These are phyloP conservation scores for Penicillium longicatenatum DNA, from an alignment of 495 filamentous ascomycete genomes.

Conservation along the genomic window DNA sequence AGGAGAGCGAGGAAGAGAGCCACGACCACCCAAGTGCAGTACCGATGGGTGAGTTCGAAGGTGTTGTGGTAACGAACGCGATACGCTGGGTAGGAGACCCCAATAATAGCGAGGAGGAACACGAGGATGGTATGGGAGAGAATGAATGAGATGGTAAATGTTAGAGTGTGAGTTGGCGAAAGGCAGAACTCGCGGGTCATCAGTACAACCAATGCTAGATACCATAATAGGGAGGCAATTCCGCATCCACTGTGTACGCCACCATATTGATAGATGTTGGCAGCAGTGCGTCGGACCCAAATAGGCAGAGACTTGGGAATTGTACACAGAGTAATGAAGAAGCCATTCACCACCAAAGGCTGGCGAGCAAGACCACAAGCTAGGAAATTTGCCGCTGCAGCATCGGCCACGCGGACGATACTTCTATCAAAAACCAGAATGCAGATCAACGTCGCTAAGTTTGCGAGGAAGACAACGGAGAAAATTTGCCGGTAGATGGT, in stretches of 20 bases:
- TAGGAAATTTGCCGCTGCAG: slow-evolving; percentile 29
- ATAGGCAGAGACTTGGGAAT: slow-evolving; percentile 57
- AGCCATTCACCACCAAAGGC: slow-evolving; percentile 64
- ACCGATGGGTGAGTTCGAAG: background rate
- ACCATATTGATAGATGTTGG: slow-evolving; percentile 68
- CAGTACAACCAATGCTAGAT: slow-evolving; percentile 34
- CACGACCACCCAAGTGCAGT: background rate
- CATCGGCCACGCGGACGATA: background rate
- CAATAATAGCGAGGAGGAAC: background rate
- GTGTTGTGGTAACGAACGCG: background rate
- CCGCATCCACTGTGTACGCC: slow-evolving; percentile 66
- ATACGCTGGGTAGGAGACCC: background rate
- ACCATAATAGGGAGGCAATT: slow-evolving; percentile 63
- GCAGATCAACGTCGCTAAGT: background rate
- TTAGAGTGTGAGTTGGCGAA: background rate
- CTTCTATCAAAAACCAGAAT: background rate
- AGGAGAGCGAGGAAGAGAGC: background rate
- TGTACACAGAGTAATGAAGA: slow-evolving; percentile 55
- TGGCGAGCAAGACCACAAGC: slow-evolving; percentile 58
- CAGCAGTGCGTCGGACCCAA: slow-evolving; percentile 54
- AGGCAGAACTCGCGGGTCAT: background rate
- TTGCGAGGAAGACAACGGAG: background rate
- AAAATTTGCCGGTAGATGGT: background rate
- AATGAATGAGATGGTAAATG: background rate
- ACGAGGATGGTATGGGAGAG: background rate